Conservation (phyloP, 768 basidiomycete species). For the Naganishia friedmannii region DNA sequence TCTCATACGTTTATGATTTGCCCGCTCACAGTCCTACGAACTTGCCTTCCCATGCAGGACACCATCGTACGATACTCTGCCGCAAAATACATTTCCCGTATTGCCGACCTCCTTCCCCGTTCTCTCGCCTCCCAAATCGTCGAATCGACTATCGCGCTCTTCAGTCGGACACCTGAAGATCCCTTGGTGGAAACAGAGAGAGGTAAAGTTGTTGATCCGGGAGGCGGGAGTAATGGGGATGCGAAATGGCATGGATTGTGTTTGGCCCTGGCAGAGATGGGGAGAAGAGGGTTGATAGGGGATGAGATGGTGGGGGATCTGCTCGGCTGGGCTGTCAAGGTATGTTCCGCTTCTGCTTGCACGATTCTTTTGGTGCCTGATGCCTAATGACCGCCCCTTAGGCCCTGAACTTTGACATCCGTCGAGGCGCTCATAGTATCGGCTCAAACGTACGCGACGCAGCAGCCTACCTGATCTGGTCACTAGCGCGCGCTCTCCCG, state of each 20-base stretch:
- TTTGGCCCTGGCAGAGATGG: constrained; percentile 87
- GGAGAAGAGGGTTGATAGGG: constrained; percentile 71
- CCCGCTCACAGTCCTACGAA: background rate
- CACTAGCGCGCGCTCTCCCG: constrained; percentile 70
- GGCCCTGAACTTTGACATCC: constrained; percentile 88
- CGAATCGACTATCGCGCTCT: constrained; percentile 71
- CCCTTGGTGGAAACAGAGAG: constrained; percentile 38
- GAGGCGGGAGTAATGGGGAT: constrained; percentile 58
- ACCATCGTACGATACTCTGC: constrained; percentile 92
- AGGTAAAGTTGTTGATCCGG: constrained; percentile 42
- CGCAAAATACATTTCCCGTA: constrained; percentile 83
- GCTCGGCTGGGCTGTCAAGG: constrained; percentile 79
- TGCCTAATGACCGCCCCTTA: constrained; percentile 48
- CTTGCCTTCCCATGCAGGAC: constrained; percentile 59
- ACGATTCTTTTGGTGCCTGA: background rate
- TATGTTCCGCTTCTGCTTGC: constrained; percentile 38
- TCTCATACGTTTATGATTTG: background rate
- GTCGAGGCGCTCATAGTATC: constrained; percentile 86
- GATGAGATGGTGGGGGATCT: constrained; percentile 62
- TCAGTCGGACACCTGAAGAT: constrained; percentile 55
- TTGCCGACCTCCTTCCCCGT: constrained; percentile 72
- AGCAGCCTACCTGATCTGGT: constrained; percentile 91
- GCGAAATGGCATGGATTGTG: constrained; percentile 92
- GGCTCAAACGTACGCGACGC: constrained; percentile 93
- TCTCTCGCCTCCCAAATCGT: constrained; percentile 78